Conservation (phyloP, 495 filamentous ascomycete species). For the Rhypophila decipiens region DNA sequence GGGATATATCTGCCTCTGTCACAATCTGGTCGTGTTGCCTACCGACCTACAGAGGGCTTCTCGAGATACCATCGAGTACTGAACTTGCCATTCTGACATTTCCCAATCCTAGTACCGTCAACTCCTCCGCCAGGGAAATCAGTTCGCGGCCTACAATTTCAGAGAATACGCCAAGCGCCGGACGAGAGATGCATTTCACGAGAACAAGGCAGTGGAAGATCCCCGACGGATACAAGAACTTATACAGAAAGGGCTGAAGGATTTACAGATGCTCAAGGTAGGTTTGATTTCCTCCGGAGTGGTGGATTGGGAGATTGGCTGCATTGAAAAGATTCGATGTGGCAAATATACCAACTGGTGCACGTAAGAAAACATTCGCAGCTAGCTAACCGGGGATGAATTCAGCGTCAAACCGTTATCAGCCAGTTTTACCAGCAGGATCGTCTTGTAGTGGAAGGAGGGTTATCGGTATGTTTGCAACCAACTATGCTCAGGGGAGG, state of each 20-base stretch:
- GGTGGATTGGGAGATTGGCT: not conserved
- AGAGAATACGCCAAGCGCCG: constrained; percentile 90
- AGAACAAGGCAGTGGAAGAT: constrained; percentile 65
- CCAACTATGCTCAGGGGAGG: not conserved
- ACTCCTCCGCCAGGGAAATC: constrained; percentile 74
- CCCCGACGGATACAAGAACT: constrained; percentile 72
- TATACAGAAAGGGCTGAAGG: constrained; percentile 80
- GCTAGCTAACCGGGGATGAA: not conserved
- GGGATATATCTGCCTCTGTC: no score
- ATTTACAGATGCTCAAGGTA: constrained; percentile 89
- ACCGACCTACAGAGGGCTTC: not conserved
- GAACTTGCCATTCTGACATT: no score
- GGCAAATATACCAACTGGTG: no score
- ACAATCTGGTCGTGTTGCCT: no score
- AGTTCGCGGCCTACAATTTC: constrained; percentile 95
- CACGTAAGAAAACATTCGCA: no score
- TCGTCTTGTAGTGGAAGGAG: constrained; percentile 86
- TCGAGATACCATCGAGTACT: no score
- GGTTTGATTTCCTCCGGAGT: constrained; percentile 14
- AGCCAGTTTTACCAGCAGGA: constrained; percentile 94
- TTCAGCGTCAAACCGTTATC: constrained; percentile 86
- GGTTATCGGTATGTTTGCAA: constrained; percentile 42
- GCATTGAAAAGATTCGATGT: not conserved
- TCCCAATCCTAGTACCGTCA: constrained; percentile 97
- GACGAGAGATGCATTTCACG: constrained; percentile 81